Base-by-base conservation (phyloP, 164 flowering plant species). In the Protea cynaroides region DNA sequence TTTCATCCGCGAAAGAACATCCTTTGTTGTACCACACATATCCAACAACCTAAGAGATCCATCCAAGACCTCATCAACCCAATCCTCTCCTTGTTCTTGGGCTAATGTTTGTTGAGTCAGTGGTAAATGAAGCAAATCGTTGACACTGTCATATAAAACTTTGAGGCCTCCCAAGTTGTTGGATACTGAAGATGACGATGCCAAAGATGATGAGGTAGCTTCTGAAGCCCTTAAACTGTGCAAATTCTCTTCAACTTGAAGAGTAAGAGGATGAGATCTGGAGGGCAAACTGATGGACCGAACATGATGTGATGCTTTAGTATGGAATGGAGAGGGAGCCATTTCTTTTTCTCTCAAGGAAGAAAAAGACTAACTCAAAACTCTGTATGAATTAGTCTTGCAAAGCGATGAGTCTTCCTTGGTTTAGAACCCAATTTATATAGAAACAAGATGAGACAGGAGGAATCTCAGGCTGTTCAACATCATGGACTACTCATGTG, bases 41-140 rank as follows among this genome's bases (percentile, higher is more conserved):
- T 75, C 82, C 70, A 78, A 69, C 19, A 71, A 43, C 71, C 59
- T 56, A 7, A 80, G 70, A 62, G 79, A 78, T 56, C 78, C 80
- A 66, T 75, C 67, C 43, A 73, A 49, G 0, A 76, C 52, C 56
- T 75, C 66, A 8, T 71, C 69, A 15, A 60, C 64, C 36, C 51
- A 25, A 59, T 69, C 69, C 21, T 11, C 49, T 11, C 34, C 34
- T 29, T 5, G 34, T 29, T 29, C 34, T 29, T 44, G 49, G 11
- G 49, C 8, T 15, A 44, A 2, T 11, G 49, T 15, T 44, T 44
- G 49, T 44, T 44, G 5, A 8, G 49, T 15, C 15, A 44, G 49
- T 44, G 49, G 49, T 8, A 44, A 15, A 11, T 44, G 49, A 44
- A 44, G 49, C 49, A 44, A 44, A 44, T 44, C 49, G 11, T 44